Conservation (phyloP, 352 stramenopile genomes). For the Phytophthora citrophthora region DNA sequence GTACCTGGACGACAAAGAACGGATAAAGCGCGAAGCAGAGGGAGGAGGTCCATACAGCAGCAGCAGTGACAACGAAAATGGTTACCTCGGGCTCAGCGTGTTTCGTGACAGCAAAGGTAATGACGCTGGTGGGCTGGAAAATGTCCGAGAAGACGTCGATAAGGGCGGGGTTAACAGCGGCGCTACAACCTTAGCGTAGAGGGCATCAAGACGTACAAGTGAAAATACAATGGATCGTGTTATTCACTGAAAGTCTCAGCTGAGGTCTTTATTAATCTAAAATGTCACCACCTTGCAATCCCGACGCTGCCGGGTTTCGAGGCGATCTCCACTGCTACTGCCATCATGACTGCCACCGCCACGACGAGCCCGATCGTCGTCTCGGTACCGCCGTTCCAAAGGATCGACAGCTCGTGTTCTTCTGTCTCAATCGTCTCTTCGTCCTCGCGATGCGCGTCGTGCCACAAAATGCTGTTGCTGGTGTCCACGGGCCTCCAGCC, state of each 20-base stretch:
- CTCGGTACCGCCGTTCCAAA: slow-evolving; percentile 29
- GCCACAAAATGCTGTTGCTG: slow-evolving; percentile 22
- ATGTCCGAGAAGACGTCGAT: slow-evolving; percentile 16
- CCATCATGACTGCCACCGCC: slow-evolving; percentile 28
- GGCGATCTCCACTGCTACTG: slow-evolving; percentile 27
- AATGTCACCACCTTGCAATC: slow-evolving; percentile 15
- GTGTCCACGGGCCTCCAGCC: slow-evolving; percentile 20
- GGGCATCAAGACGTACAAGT: neutral
- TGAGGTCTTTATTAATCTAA: neutral
- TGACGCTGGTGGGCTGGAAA: slow-evolving; percentile 29
- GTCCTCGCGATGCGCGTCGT: slow-evolving; percentile 10
- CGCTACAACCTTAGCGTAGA: slow-evolving; percentile 6
- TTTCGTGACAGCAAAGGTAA: slow-evolving; percentile 33
- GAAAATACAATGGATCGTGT: slow-evolving; percentile 6
- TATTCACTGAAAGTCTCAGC: no score
- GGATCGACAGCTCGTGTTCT: slow-evolving; percentile 1
- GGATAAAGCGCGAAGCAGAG: slow-evolving; percentile 16
- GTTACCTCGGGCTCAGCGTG: slow-evolving; percentile 16
- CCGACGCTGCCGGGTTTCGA: slow-evolving; percentile 7
- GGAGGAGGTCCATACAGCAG: slow-evolving; percentile 26
- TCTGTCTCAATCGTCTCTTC: slow-evolving; percentile 8
- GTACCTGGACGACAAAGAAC: slow-evolving; percentile 30
- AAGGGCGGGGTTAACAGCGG: slow-evolving; percentile 23
- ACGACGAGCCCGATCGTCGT: slow-evolving; percentile 29
- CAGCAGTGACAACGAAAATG: slow-evolving; percentile 36